Base-by-base conservation (phyloP, 1,284 basidiomycete species). In the Trichosporon sp. region DNA sequence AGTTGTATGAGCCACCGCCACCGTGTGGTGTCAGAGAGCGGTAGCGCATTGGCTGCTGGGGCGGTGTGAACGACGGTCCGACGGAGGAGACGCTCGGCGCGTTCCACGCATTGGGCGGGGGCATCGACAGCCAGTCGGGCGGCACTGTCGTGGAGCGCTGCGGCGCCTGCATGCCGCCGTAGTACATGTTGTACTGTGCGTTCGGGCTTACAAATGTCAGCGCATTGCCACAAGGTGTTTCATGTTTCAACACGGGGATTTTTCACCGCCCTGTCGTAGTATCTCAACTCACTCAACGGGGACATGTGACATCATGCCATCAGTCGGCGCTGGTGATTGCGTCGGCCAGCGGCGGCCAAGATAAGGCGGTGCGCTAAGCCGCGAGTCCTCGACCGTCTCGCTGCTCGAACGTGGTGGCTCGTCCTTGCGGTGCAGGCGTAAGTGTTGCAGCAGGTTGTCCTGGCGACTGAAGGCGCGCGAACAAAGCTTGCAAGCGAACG, bases 401-500 rank as follows among this genome's bases (percentile, higher is more conserved):
- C 71, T 63, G 31, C 59, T 59, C 26, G 66, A 70, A 2, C 71
- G 70, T 10, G 74, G 72, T 5, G 74, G 70, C 65, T 80, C 78
- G 67, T 76, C 75, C 68, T 80, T 82, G 46, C 81, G 86, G 83
- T 95, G 93, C 51, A 91, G 92, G 71, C 92, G 89, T 70, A 90
- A 78, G 78, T 96, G 93, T 81, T 94, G 92, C 35, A 88, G 89
- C 63, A 96, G 87, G 79, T 94, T 94, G 81, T 95, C 93, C 78
- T 90, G 90, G 76, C 93, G 87, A 76, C 91, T 92, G 84, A 95
- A 95, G 67, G 88, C 87, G 85, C 92, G 92, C 78, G 87, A 85
- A 81, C 92, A 96, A 48, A 86, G 85, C 68, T 87, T 84, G 80
- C 94, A 94, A 68, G 86, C 85, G 83, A 89, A 94, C 0, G 94